A percentile compares a stretch with the other conserved stretches of the same genome.
phyloP scores from a whole-genome alignment of 129 eudicot species.

The Artemisia annua region DNA sequence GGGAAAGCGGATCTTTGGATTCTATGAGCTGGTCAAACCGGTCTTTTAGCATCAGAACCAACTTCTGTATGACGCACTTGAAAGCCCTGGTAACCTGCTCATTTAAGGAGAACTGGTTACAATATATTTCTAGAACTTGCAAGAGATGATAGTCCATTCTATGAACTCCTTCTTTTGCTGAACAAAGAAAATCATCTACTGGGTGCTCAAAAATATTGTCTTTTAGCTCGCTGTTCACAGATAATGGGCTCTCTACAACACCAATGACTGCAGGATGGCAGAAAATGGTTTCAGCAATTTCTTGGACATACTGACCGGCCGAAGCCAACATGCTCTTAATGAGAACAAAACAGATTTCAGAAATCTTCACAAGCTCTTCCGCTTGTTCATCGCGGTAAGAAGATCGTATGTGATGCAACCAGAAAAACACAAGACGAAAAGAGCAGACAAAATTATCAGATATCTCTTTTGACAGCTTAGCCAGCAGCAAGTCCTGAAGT shows the following conservation, averaged over 20 bases:
- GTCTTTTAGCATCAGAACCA: constrained; percentile 46
- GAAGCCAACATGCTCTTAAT: constrained; percentile 49
- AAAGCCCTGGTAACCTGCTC: constrained; percentile 32
- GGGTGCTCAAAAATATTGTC: constrained; percentile 39
- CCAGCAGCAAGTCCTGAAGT: constrained; percentile 55
- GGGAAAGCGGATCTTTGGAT: constrained; percentile 35
- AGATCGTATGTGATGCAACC: constrained; percentile 48
- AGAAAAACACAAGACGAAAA: constrained; percentile 63
- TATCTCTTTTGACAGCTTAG: constrained; percentile 49
- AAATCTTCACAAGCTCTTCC: constrained; percentile 45
- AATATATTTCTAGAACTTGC: constrained; percentile 43
- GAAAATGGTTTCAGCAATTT: constrained; percentile 60
- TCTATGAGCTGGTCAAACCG: constrained; percentile 54
- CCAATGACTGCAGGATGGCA: constrained; percentile 66
- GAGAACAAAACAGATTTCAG: constrained; percentile 56
- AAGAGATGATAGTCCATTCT: constrained; percentile 52
- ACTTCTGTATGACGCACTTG: constrained; percentile 42
- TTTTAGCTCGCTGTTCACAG: constrained; percentile 35
- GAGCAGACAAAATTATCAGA: constrained; percentile 47
- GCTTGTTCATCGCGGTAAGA: constrained; percentile 43
- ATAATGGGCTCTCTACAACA: constrained; percentile 52
- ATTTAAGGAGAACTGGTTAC: constrained; percentile 32
- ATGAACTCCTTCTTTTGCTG: constrained; percentile 58
- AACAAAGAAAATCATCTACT: constrained; percentile 36
- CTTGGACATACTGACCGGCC: constrained; percentile 34